Evolutionary conservation across 116 monocot species (phyloP).

Genomic region (Posidonia oceanica): DNA sequence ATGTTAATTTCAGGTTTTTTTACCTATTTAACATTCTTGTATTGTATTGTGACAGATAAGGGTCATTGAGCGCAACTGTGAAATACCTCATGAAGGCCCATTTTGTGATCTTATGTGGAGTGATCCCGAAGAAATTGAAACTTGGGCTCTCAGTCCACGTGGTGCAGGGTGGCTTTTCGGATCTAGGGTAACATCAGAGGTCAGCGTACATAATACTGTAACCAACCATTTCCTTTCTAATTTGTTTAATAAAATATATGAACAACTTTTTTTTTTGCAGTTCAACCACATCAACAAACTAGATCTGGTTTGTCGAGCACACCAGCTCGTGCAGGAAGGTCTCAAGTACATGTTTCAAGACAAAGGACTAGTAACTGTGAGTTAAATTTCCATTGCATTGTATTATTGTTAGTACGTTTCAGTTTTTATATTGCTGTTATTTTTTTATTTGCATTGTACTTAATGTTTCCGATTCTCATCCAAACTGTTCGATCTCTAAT

Average conservation of each 20-base stretch:
- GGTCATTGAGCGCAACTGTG: constrained; percentile 85
- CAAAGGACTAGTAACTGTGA: constrained; percentile 88
- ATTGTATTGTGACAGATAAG: constrained; percentile 45
- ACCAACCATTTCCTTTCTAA: neutral
- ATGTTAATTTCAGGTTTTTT: neutral
- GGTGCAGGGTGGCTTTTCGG: constrained; percentile 99
- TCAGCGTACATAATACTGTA: constrained; percentile 2
- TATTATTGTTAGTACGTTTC: neutral
- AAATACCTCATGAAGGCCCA: constrained; percentile 96
- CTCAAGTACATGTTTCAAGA: constrained; percentile 93
- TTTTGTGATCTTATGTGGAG: constrained; percentile 99
- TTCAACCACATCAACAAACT: constrained; percentile 87
- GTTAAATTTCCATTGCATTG: constrained; percentile 11
- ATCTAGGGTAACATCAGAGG: constrained; percentile 90
- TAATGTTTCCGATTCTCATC: neutral
- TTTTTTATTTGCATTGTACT: neutral
- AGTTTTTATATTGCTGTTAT: neutral
- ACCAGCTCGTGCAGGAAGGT: constrained; percentile 89
- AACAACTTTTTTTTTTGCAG: constrained; percentile 14
- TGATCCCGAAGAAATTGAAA: constrained; percentile 96
- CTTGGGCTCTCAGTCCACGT: constrained; percentile 95
- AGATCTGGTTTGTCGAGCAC: constrained; percentile 84
- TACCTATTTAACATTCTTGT: neutral
- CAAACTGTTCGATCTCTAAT: neutral
- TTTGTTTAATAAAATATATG: neutral